Evolutionary conservation across 1,284 basidiomycete genomes (phyloP), one percentile per base, ranked within the genome.

Genomic region (Leccinum insolens): DNA sequence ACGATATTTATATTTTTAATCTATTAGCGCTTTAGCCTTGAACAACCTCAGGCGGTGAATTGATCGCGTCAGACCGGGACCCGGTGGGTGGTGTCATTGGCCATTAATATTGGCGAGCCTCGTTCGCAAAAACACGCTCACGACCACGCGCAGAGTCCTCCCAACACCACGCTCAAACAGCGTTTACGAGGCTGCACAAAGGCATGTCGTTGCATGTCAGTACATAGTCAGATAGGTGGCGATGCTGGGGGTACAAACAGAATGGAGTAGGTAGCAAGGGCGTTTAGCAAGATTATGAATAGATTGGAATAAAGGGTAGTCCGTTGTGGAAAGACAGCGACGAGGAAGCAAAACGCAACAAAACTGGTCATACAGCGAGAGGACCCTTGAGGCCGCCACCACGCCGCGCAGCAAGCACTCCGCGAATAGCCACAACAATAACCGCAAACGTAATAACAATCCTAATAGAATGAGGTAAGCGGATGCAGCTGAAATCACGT

Each of bases 391-490:
- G 28, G 9, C 89, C 89, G 65, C 88, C 88, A 22, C 89, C 89
- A 31, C 83, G 82, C 34, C 84, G 82, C 22, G 84, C 80, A 41
- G 84, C 82, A 25, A 76, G 65, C 57, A 89, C 82, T 39, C 83
- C 88, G 15, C 88, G 85, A n/a, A 86, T 71, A 62, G 88, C 77
- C 62, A 87, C 84, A 49, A 84, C 75, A 64, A 89, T 73, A 49
- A 90, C 77, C 0, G 83, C 77, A 67, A 90, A 77, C 1, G 88
- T 89, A 17, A 85, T 76, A 46, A 89, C 68, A 37, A 89, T 81
- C 86, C 89, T 89, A 69, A 17, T 3, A 22, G 41, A 58, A 67
- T 46, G 64, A 55, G 62, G 46, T 65, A 63, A 65, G 66, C 28
- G 15, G 65, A 59, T 59, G 65, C n/a, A 22, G 5, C 11, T 28